Base-by-base conservation (phyloP, 2,329 filamentous ascomycete genomes). In the Epichloe bromicola region DNA sequence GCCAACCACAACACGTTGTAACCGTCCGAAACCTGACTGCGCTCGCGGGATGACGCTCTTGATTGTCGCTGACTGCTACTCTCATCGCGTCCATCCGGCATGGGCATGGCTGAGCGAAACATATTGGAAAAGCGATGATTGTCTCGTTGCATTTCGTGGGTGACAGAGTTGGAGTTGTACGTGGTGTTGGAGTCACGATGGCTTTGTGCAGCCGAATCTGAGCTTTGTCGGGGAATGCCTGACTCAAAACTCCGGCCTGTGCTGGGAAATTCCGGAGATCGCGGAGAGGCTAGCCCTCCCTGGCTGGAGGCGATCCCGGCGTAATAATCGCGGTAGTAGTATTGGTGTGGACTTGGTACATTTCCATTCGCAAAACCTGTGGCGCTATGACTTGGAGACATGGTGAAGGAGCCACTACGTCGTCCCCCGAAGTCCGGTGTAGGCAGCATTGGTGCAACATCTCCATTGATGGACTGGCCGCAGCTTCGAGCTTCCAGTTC, bases 1-100 rank as follows among this genome's bases (percentile, higher is more conserved):
- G 90, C 93, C 17, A 96, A 75, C 75, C 95, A 98, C 44, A 97
- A 72, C 7, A 95, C 80, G 51, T 83, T 85, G 56, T 83, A 85
- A 20, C 80, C 75, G 48, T 77, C 72, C 26, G 71, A 68, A 39
- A 67, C 71, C 49, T 72, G 72, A 44, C 65, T 73, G 39, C 78
- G 73, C 58, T 82, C 79, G n/a, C 74, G 70, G 14, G 78, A 82
- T 4, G 79, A 82, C 33, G 76, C 76, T 51, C 78, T 70, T 23
- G 80, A 82, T 6, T 78, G 76, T 49, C 72, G 67, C 56, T 67
- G 69, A 57, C 67, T 75, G 57, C 67, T 74, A 20, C 48, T n/a
- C 51, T 73, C 73, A 42, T 76, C 78, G 5, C 76, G 73, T 2
- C 74, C 75, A 59, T 94, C 87, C 1, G 83, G 78, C 70, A 90